Conservation (phyloP, 495 filamentous ascomycete genomes). For the Pyronema domesticum region DNA sequence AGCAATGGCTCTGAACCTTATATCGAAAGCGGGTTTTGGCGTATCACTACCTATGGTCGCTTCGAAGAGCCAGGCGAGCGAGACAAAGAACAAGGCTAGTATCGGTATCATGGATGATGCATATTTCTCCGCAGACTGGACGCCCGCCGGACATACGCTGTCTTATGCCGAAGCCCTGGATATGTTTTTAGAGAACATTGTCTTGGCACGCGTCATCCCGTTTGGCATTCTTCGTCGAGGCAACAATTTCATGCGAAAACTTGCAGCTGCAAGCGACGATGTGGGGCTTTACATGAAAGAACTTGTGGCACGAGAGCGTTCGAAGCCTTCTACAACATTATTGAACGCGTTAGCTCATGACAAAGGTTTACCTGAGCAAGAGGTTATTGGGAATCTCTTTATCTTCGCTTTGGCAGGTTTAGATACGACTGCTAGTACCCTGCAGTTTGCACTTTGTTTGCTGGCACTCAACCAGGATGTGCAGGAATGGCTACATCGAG, state of each 20-base stretch:
- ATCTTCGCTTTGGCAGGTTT: constrained; percentile 35
- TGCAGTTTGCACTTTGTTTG: constrained; percentile 29
- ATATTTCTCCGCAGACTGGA: constrained; percentile 5
- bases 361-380: constrained; percentile 23
- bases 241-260: constrained; percentile 5
- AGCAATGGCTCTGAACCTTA: constrained; percentile 9
- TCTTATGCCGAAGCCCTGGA: constrained; percentile 22
- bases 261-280: constrained; percentile 9
- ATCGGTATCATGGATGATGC: neutral
- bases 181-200: constrained; percentile 17
- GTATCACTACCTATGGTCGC: constrained; percentile 7
- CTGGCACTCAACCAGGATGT: constrained; percentile 28
- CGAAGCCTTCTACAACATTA: neutral
- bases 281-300: constrained; percentile 15
- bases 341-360: constrained; percentile 10
- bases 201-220: constrained; percentile 9
- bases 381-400: constrained; percentile 35
- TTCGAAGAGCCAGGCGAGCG: neutral
- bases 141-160: constrained; percentile 3
- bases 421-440: constrained; percentile 32
- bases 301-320: constrained; percentile 7
- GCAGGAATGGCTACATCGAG: constrained; percentile 29
- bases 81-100: neutral
- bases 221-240: constrained; percentile 7
- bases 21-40: constrained; percentile 12